Base-by-base conservation (phyloP, 2,329 filamentous ascomycete genomes). In the Fusarium vanettenii region DNA sequence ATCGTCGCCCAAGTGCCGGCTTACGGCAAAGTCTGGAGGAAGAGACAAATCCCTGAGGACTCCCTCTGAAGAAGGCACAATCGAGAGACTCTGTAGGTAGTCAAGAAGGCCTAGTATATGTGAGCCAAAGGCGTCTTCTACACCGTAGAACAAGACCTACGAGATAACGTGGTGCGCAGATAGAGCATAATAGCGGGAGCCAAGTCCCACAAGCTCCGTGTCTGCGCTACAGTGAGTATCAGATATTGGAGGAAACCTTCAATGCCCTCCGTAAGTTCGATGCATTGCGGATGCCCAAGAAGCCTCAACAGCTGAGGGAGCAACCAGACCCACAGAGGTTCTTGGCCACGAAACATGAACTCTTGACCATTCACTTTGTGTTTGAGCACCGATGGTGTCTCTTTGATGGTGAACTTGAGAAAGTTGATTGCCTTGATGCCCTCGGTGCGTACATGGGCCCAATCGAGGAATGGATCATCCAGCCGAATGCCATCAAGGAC, bases 391-490 rank as follows among this genome's bases (percentile, higher is more conserved):
- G 87, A 85, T 3, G 94, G 95, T 9, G 92, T 94, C 79, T 95
- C 93, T 72, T 91, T 89, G 73, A 98, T 88, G 4, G 93, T 94
- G 61, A 93, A 89, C 67, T 89, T 89, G 52, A 98, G 87, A 62
- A 97, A 95, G 75, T 93, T 90, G 57, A 98, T 88, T 62, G 94
- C 95, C 79, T 95, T 92, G 39, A 89, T 83, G 1, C 90, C 91
- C 76, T 94, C 91, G 55, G 87, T 83, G 31, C 89, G 84, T 48
- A 92, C 83, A 66, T 89, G 84, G 37, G 87, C 86, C 61, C 82
- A 84, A 73, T 90, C 85, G 68, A 90, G 87, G 80, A 95, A 93
- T 3, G 91, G 91, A 76, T 95, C 90, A 77, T 95, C 90, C 79
- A 90, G 87, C 73, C 88, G 88, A 56, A 94, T 87, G 52, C 88